phyloP scores from a whole-genome alignment of 163 green algal species.

The Prototheca cutis region DNA sequence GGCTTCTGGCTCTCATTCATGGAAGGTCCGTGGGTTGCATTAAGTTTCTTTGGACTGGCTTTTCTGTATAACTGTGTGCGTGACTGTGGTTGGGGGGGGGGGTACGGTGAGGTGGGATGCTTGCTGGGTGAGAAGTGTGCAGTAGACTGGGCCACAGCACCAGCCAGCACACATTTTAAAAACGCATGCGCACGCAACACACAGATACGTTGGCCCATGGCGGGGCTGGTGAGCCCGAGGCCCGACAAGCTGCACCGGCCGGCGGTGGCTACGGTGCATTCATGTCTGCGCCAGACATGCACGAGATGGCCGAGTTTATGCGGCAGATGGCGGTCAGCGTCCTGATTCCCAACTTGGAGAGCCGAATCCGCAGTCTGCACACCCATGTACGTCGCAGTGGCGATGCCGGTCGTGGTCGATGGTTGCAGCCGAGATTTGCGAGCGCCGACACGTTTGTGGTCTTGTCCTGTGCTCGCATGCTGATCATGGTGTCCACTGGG shows the following conservation, averaged over 20 bases:
- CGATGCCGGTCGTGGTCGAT: not conserved
- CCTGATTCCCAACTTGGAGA: slow-evolving; percentile 60
- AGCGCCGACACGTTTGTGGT: not conserved
- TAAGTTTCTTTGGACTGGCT: too few species aligned
- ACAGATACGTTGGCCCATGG: slow-evolving; percentile 14
- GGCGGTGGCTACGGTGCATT: too few species aligned
- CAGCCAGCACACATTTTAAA: too few species aligned
- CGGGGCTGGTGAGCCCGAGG: slow-evolving; percentile 37
- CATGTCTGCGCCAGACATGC: slow-evolving; percentile 35
- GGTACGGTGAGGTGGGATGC: too few species aligned
- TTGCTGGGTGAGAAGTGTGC: too few species aligned
- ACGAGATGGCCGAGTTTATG: slow-evolving; percentile 34
- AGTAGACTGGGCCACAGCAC: too few species aligned
- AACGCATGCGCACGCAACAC: not conserved
- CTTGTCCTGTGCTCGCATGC: too few species aligned
- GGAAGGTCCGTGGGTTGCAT: not conserved
- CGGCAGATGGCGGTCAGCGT: slow-evolving; percentile 39
- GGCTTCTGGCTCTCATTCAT: slow-evolving; percentile 31
- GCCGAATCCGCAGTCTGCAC: slow-evolving; percentile 58
- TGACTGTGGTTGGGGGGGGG: too few species aligned
- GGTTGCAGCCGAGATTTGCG: not conserved
- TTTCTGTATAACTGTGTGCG: too few species aligned
- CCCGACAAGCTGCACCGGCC: too few species aligned
- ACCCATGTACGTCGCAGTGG: slow-evolving; percentile 30
- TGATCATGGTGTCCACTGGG: too few species aligned